Conservation (phyloP, 495 filamentous ascomycete genomes). For the Xylaria nigripes region DNA sequence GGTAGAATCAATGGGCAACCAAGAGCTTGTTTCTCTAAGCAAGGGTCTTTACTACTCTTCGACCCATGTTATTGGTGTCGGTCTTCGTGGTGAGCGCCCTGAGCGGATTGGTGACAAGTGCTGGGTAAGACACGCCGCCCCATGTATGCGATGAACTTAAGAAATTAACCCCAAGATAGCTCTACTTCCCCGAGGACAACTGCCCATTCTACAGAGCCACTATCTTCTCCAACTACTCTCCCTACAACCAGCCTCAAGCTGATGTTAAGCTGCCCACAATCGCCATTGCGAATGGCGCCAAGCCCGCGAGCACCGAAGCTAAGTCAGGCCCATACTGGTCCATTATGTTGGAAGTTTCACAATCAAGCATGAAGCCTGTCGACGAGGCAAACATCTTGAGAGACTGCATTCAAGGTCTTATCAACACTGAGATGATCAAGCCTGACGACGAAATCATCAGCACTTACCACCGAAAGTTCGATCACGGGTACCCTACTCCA, state of each 20-base stretch:
- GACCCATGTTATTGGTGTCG: constrained; percentile 95
- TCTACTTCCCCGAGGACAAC: constrained; percentile 99
- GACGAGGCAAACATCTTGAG: constrained; percentile 71
- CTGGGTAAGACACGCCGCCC: constrained; percentile 55
- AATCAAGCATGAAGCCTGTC: constrained; percentile 91
- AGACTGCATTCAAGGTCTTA: constrained; percentile 89
- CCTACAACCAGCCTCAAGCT: constrained; percentile 85
- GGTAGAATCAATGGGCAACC: constrained; percentile 77
- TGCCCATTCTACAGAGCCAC: constrained; percentile 99
- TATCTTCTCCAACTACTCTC: constrained; percentile 99
- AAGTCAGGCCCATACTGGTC: constrained; percentile 97
- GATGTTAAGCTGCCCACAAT: constrained; percentile 80
- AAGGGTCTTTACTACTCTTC: constrained; percentile 95
- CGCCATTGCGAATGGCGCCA: constrained; percentile 76
- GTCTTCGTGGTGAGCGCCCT: constrained; percentile 85
- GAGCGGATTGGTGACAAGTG: constrained; percentile 98
- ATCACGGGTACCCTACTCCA: constrained; percentile 98
- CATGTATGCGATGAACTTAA: not conserved
- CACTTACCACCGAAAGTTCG: constrained; percentile 96
- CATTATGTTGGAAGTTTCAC: constrained; percentile 98
- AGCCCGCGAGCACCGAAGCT: constrained; percentile 56
- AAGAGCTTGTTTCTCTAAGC: constrained; percentile 70
- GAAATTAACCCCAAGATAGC: constrained; percentile 38
- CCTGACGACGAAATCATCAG: constrained; percentile 90
- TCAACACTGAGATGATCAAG: constrained; percentile 95